Percentiles rank a stretch among this genome's conserved stretches.
These are phyloP conservation scores for Elongisporangium undulatum DNA, from an alignment of 352 stramenopile species.

Conservation along the genomic window DNA sequence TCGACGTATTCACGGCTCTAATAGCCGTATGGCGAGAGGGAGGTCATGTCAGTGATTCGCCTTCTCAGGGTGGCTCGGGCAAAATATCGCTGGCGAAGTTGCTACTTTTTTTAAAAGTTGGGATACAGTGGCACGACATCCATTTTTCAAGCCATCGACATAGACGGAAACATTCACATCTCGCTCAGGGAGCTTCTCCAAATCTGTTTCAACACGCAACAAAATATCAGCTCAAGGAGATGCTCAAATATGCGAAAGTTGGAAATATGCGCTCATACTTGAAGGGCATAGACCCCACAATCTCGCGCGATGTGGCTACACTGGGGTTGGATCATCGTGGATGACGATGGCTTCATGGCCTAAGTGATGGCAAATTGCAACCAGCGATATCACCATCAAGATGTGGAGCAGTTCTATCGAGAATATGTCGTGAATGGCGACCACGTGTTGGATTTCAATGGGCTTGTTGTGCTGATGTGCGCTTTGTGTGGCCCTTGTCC, in stretches of 20 bases:
- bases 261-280: conserved; percentile 49
- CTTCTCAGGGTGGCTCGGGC: conserved; percentile 60
- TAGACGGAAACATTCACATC: conserved; percentile 47
- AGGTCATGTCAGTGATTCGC: conserved; percentile 73
- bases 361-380: conserved; percentile 20
- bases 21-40: conserved; percentile 58
- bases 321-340: conserved; percentile 35
- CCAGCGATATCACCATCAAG: conserved; percentile 48
- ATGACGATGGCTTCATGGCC: conserved; percentile 55
- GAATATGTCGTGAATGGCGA: conserved; percentile 51
- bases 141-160: conserved; percentile 69
- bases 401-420: conserved; percentile 50
- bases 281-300: conserved; percentile 6
- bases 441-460: conserved; percentile 54
- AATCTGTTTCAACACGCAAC: conserved; percentile 64
- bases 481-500: conserved; percentile 30
- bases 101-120: conserved; percentile 60
- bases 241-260: conserved; percentile 65
- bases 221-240: conserved; percentile 51
- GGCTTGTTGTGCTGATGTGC: conserved; percentile 60
- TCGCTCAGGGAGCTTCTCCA: conserved; percentile 52
- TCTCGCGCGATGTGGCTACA: no score
- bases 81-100: conserved; percentile 49
- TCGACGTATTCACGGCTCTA: no score
- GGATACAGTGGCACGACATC: conserved; percentile 53